Conservation (phyloP, 805 yeast species). For the Barnettozyma salicaria region DNA sequence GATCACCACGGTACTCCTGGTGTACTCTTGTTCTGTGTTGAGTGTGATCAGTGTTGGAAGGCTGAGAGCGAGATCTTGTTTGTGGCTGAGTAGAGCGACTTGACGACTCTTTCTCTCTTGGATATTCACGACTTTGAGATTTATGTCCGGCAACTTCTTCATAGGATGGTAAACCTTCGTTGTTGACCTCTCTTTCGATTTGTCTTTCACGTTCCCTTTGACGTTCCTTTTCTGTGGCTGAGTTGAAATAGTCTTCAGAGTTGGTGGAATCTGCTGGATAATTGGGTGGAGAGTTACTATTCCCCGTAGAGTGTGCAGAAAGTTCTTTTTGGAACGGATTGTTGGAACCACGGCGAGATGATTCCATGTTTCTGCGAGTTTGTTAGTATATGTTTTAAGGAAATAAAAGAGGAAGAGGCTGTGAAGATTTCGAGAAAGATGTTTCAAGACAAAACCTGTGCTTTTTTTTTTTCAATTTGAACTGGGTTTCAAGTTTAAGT, state of each 20-base stretch:
- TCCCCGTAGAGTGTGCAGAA: constrained; percentile 33
- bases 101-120: constrained; percentile 41
- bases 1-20: constrained; percentile 9
- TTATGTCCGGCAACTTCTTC: constrained; percentile 61
- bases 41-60: constrained; percentile 2
- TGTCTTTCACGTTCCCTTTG: constrained; percentile 18
- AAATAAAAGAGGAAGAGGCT: not conserved
- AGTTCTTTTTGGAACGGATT: constrained; percentile 50
- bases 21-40: constrained; percentile 3
- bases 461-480: too few relatives aligned
- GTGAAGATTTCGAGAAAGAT: not conserved
- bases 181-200: constrained; percentile 12
- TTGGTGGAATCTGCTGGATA: constrained; percentile 27
- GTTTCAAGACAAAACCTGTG: too few relatives aligned
- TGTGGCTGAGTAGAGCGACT: constrained; percentile 20
- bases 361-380: constrained; percentile 17
- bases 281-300: constrained; percentile 24
- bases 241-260: constrained; percentile 29
- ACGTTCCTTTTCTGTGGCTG: constrained; percentile 20
- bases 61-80: constrained; percentile 23
- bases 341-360: constrained; percentile 30
- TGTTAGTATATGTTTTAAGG: constrained; percentile 9
- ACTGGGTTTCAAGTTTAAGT: too few relatives aligned
- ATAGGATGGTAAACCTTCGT: constrained; percentile 46
- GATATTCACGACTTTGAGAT: constrained; percentile 38